Conservation (phyloP, 2,329 filamentous ascomycete genomes). For the Thielaviopsis musarum region DNA sequence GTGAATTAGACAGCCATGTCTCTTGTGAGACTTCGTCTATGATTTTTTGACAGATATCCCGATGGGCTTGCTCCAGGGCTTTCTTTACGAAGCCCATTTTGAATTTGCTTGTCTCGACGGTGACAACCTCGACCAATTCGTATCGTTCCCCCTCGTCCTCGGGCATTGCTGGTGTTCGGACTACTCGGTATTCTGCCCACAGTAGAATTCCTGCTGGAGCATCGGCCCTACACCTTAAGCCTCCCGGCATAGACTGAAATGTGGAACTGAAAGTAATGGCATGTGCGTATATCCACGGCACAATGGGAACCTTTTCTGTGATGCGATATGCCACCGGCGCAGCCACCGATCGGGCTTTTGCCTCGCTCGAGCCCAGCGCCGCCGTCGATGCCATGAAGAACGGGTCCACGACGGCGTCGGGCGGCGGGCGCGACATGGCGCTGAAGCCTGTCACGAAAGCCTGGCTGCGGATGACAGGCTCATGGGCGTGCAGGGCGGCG, state of each 20-base stretch:
- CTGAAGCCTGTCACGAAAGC: conserved; percentile 22
- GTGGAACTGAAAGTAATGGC: conserved; percentile 26
- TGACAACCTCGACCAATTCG: conserved; percentile 20
- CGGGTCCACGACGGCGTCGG: conserved; percentile 22
- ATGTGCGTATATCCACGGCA: conserved; percentile 24
- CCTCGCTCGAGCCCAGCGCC: conserved; percentile 16
- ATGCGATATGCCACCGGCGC: conserved; percentile 19
- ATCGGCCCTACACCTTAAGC: conserved; percentile 26
- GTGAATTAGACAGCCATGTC: not conserved
- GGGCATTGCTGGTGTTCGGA: not conserved
- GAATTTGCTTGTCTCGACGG: conserved; percentile 20
- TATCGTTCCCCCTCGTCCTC: conserved; percentile 15
- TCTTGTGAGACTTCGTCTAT: conserved; percentile 18
- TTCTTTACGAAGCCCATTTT: conserved; percentile 22
- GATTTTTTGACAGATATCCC: conserved; percentile 18
- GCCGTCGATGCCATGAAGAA: conserved; percentile 22
- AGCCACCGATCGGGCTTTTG: conserved; percentile 15
- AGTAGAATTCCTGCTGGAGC: conserved; percentile 27
- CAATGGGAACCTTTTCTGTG: conserved; percentile 20
- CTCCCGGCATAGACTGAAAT: conserved; percentile 26
- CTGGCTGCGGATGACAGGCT: conserved; percentile 26
- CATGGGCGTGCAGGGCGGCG: conserved; percentile 23
- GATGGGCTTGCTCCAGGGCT: conserved; percentile 18
- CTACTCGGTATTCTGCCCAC: conserved; percentile 21
- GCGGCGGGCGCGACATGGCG: conserved; percentile 19